A percentile compares a stretch with the other conserved stretches of the same genome.
Evolutionary conservation across 73 alveolate genomes (phyloP).

Genomic region (Blepharisma stoltei): DNA sequence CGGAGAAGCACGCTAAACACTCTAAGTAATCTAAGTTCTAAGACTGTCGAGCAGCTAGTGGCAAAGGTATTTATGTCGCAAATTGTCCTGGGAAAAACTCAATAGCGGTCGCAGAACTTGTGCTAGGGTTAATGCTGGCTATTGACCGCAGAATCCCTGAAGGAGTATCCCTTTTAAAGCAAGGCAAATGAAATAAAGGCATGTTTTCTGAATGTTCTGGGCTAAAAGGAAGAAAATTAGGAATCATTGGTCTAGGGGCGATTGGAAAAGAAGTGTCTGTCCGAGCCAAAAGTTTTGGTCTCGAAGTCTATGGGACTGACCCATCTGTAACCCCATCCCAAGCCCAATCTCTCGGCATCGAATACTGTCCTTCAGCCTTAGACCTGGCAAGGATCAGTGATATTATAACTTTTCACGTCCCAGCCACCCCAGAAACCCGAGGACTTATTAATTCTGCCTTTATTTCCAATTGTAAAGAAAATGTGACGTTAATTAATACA

Average conservation of each 20-base stretch:
- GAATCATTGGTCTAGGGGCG: slow-evolving; percentile 76
- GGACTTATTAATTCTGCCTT: slow-evolving; percentile 58
- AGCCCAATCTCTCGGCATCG: slow-evolving; percentile 44
- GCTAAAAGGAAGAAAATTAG: slow-evolving; percentile 71
- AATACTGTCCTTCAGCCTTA: slow-evolving; percentile 37
- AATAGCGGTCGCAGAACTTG: slow-evolving; percentile 88
- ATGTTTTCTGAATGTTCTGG: slow-evolving; percentile 67
- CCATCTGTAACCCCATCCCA: slow-evolving; percentile 28
- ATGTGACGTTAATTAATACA: slow-evolving; percentile 73
- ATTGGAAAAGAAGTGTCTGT: slow-evolving; percentile 54
- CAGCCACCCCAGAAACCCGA: slow-evolving; percentile 69
- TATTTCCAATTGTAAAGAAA: slow-evolving; percentile 67
- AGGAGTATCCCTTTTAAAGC: slow-evolving; percentile 39
- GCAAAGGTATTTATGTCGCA: slow-evolving; percentile 73
- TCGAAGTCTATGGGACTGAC: slow-evolving; percentile 60
- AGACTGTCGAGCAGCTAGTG: slow-evolving; percentile 65
- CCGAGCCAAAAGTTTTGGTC: slow-evolving; percentile 72
- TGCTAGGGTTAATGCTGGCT: slow-evolving; percentile 65
- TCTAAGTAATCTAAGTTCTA: no score
- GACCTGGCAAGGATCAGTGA: slow-evolving; percentile 56
- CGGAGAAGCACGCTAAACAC: no score
- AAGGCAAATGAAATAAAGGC: slow-evolving; percentile 67
- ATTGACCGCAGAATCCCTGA: slow-evolving; percentile 63
- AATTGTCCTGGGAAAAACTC: slow-evolving; percentile 92
- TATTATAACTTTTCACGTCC: slow-evolving; percentile 70